Base-by-base conservation (phyloP, 169 alveolate genomes). In the Plasmodium cynomolgi region DNA sequence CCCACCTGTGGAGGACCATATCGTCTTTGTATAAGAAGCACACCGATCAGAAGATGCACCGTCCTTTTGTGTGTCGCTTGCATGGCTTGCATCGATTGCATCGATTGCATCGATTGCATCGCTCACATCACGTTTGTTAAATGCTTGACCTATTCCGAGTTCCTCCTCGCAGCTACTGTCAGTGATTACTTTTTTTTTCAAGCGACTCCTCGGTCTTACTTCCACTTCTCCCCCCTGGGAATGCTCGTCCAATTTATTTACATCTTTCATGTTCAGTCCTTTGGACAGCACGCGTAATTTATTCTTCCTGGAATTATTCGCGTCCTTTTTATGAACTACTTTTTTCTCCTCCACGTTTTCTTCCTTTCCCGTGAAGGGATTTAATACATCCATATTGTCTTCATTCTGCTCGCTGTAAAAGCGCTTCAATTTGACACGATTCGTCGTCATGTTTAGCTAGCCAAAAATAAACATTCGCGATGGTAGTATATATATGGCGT, bases 261-360 rank as follows among this genome's bases (percentile, higher is more conserved):
- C 73, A 77, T 88, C 41, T 80, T 39, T 80, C 29, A 79, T 80
- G 83, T 80, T 80, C 54, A 62, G 4, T 68, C 82, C 84, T 47
- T 80, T 88, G 29, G 90, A 80, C 71, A 88, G 31, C 8, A 44
- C 90, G 9, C 1, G 54, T 80, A 88, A 47, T 58, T 74, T 88
- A 15, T 80, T 39, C 50, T 80, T 88, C 73, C 94, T 80, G 7
- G 2, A 34, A 79, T 62, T 68, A 15, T 68, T 68, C 33, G 11
- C 3, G 26, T 29, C 56, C 20, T 50, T 85, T 74, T 77, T 79
- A 39, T 17, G 20, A 6, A 20, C 15, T 83, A 26, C 73, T 31
- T 82, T 54, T 83, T 75, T 54, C 47, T 68, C 68, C 2, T 56
- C 75, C 44, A n/a, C 58, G n/a, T 56, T 68, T 75, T 77, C 73